These are phyloP conservation scores for Glycyrrhiza uralensis DNA, from an alignment of 306 rosid species.

Conservation along the genomic window DNA sequence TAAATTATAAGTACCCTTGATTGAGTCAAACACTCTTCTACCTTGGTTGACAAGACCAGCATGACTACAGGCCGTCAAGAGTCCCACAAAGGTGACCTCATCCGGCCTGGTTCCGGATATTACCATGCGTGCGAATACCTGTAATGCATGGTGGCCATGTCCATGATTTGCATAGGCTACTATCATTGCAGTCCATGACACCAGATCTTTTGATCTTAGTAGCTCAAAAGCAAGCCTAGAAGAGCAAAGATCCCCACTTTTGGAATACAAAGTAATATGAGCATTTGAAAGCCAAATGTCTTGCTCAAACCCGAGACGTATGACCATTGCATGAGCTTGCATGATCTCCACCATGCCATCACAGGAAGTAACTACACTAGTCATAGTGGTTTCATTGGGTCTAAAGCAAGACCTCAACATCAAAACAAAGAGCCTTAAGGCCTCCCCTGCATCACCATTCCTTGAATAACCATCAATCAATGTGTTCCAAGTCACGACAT, in stretches of 20 bases:
- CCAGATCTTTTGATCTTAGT: constrained; percentile 34
- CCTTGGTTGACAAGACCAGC: constrained; percentile 48
- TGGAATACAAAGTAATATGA: constrained; percentile 43
- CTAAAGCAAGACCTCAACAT: constrained; percentile 37
- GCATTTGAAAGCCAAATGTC: constrained; percentile 38
- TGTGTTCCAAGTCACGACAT: constrained; percentile 39
- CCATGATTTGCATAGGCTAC: constrained; percentile 44
- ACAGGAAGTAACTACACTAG: constrained; percentile 34
- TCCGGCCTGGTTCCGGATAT: constrained; percentile 38
- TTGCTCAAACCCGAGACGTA: constrained; percentile 38
- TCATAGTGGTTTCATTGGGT: constrained; percentile 38
- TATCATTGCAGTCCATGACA: constrained; percentile 50
- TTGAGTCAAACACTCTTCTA: constrained; percentile 42
- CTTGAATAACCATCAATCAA: constrained; percentile 40
- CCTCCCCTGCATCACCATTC: constrained; percentile 19
- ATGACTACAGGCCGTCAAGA: constrained; percentile 50
- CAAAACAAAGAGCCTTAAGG: constrained; percentile 38
- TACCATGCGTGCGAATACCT: constrained; percentile 39
- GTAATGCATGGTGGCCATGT: constrained; percentile 43
- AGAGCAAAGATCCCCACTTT: constrained; percentile 43
- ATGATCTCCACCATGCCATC: constrained; percentile 42
- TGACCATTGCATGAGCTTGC: constrained; percentile 40
- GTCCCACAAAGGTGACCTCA: constrained; percentile 43
- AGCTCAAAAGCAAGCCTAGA: constrained; percentile 40
- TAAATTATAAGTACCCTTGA: constrained; percentile 28